Conservation (phyloP, 371 early-diverging fungal species). For the Gilbertella persicaria region DNA sequence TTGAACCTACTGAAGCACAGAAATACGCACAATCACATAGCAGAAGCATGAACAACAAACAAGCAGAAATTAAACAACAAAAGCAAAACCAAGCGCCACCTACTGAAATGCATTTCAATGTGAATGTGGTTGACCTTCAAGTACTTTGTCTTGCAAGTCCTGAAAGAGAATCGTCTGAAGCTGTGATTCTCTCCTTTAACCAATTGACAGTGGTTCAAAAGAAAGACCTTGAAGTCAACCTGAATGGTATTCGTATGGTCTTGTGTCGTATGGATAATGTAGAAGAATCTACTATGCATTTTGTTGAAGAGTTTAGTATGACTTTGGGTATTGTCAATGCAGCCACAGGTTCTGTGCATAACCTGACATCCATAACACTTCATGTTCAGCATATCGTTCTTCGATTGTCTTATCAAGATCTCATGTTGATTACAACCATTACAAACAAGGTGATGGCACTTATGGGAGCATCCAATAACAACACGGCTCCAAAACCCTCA, state of each 20-base stretch:
- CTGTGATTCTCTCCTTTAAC: conserved; percentile 81
- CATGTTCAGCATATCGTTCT: conserved; percentile 67
- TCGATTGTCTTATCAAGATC: conserved; percentile 82
- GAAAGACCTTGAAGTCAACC: conserved; percentile 57
- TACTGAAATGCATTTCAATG: conserved; percentile 47
- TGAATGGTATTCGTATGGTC: conserved; percentile 84
- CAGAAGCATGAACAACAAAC: conserved; percentile 11
- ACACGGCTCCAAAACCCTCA: conserved; percentile 8
- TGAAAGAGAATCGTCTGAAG: conserved; percentile 70
- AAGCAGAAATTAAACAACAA: conserved; percentile 14
- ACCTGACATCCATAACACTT: conserved; percentile 57
- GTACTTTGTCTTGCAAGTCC: conserved; percentile 85
- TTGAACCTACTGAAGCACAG: conserved; percentile 44
- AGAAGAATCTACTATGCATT: conserved; percentile 71
- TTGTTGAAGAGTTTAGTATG: conserved; percentile 84
- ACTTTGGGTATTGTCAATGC: conserved; percentile 64
- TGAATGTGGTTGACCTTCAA: conserved; percentile 82
- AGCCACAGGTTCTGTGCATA: conserved; percentile 52
- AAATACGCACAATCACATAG: conserved; percentile 42
- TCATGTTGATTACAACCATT: conserved; percentile 79
- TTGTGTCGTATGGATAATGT: conserved; percentile 87
- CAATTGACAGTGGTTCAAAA: conserved; percentile 76
- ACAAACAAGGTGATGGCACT: conserved; percentile 73
- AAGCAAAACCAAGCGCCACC: conserved; percentile 6
- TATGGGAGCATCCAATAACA: conserved; percentile 28